A percentile compares a stretch with the other conserved stretches of the same genome.
These are phyloP conservation scores for Leccinum truebloodii DNA, from an alignment of 768 basidiomycete species.

Conservation along the genomic window DNA sequence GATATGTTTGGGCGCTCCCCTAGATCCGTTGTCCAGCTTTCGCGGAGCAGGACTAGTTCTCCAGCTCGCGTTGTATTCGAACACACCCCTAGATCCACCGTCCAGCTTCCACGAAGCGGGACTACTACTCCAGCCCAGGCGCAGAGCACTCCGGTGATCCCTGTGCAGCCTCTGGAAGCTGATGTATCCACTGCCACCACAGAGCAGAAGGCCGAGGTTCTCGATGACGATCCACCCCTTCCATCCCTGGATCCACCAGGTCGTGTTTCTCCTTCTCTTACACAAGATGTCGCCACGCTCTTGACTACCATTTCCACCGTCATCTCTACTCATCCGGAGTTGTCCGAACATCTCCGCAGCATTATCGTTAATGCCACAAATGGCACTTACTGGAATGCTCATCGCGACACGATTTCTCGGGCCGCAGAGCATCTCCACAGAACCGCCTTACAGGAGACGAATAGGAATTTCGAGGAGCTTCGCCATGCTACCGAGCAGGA, in stretches of 20 bases:
- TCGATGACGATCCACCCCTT: conserved; percentile 49
- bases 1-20: conserved; percentile 25
- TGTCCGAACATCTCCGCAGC: conserved; percentile 66
- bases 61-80: conserved; percentile 26
- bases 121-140: conserved; percentile 35
- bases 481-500: conserved; percentile 59
- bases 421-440: conserved; percentile 57
- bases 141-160: conserved; percentile 43
- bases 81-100: conserved; percentile 4
- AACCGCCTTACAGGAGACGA: conserved; percentile 40
- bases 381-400: conserved; percentile 69
- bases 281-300: conserved; percentile 64
- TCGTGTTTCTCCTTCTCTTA: conserved; percentile 46
- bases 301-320: conserved; percentile 56
- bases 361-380: conserved; percentile 60
- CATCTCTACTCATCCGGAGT: conserved; percentile 66
- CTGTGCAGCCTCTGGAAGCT: conserved; percentile 23
- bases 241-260: conserved; percentile 42
- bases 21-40: conserved; percentile 16
- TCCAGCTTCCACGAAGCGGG: conserved; percentile 21
- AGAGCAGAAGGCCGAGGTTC: conserved; percentile 14
- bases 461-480: conserved; percentile 44
- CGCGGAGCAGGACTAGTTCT: conserved; percentile 25
- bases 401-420: conserved; percentile 58
- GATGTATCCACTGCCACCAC: conserved; percentile 8